These are phyloP conservation scores for Cryptosporidium meleagridis DNA, from an alignment of 169 alveolate genomes.

Conservation along the genomic window DNA sequence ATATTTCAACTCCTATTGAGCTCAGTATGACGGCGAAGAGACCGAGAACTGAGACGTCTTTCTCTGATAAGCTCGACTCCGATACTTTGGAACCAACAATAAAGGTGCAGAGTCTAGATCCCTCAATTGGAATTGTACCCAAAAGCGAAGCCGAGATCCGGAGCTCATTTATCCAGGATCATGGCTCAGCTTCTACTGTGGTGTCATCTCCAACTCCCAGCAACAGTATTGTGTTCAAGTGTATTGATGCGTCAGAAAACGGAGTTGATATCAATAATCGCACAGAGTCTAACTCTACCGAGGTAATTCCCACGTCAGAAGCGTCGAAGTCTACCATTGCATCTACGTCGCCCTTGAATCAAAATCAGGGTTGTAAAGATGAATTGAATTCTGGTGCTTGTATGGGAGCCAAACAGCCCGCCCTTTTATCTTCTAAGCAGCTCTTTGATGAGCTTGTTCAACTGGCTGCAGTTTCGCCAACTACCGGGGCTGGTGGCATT, in stretches of 20 bases:
- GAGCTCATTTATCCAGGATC: slow-evolving; percentile 14
- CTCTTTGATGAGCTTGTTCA: slow-evolving; percentile 57
- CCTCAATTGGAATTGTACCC: neutral
- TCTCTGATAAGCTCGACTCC: slow-evolving; percentile 1
- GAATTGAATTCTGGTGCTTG: neutral
- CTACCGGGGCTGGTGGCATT: slow-evolving; percentile 3
- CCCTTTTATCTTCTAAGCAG: slow-evolving; percentile 3
- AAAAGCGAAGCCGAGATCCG: neutral
- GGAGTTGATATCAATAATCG: slow-evolving; percentile 15
- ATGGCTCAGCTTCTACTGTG: neutral
- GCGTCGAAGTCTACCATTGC: slow-evolving; percentile 66
- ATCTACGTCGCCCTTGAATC: slow-evolving; percentile 45
- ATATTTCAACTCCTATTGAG: slow-evolving; percentile 46
- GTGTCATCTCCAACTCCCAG: neutral
- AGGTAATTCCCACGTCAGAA: slow-evolving; percentile 21
- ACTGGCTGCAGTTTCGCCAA: slow-evolving; percentile 24
- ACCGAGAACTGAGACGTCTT: slow-evolving; percentile 50
- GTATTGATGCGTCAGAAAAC: neutral
- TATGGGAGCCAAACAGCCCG: slow-evolving; percentile 4
- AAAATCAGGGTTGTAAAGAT: slow-evolving; percentile 12
- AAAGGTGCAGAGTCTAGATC: slow-evolving; percentile 15
- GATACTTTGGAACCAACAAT: slow-evolving; percentile 19
- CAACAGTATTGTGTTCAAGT: slow-evolving; percentile 31
- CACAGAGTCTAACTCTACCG: slow-evolving; percentile 42
- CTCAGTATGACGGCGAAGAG: slow-evolving; percentile 4